Percentiles rank a stretch among this genome's conserved stretches.
Evolutionary conservation across 176 grass and related monocot species (phyloP).

Genomic region (Poa pratensis): DNA sequence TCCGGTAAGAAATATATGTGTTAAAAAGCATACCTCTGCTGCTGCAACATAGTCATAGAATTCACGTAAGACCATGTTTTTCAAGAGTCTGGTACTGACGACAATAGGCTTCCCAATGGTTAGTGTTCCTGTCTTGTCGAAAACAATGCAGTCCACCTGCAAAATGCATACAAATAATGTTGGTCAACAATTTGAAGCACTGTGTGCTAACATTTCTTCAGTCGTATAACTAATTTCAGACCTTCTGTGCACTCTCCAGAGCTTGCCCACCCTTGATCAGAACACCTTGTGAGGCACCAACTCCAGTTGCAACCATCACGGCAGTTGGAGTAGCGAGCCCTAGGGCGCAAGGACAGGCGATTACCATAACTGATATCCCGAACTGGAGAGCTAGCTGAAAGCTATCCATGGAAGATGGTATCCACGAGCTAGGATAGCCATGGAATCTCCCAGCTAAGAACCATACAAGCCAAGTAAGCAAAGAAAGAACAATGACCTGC

Average conservation of each 20-base stretch:
- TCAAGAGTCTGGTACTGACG: constrained; percentile 74
- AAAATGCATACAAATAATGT: constrained; percentile 17
- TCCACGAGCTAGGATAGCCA: constrained; percentile 78
- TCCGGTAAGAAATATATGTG: constrained; percentile 6
- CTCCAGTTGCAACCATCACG: constrained; percentile 97
- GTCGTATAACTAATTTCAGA: constrained; percentile 9
- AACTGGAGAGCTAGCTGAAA: constrained; percentile 97
- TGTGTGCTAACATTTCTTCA: not conserved
- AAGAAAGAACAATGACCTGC: constrained; percentile 78
- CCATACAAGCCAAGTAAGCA: constrained; percentile 85
- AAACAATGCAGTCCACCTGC: constrained; percentile 87
- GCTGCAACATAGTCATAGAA: constrained; percentile 77
- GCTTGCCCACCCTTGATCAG: constrained; percentile 96
- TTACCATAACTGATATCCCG: constrained; percentile 98
- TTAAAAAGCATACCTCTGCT: constrained; percentile 60
- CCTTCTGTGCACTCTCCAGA: constrained; percentile 94
- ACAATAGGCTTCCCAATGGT: constrained; percentile 86
- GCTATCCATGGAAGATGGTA: constrained; percentile 90
- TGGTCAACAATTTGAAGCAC: constrained; percentile 24
- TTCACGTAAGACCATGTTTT: constrained; percentile 79
- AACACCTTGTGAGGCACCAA: constrained; percentile 91
- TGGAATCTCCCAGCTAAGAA: constrained; percentile 79
- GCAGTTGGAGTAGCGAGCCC: constrained; percentile 95
- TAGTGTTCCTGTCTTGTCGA: constrained; percentile 95
- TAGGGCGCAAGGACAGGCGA: constrained; percentile 92